Percentiles rank a stretch among this genome's conserved stretches.
Conservation (phyloP, 805 yeast genomes). For the Tetrapisispora iriomotensis region DNA sequence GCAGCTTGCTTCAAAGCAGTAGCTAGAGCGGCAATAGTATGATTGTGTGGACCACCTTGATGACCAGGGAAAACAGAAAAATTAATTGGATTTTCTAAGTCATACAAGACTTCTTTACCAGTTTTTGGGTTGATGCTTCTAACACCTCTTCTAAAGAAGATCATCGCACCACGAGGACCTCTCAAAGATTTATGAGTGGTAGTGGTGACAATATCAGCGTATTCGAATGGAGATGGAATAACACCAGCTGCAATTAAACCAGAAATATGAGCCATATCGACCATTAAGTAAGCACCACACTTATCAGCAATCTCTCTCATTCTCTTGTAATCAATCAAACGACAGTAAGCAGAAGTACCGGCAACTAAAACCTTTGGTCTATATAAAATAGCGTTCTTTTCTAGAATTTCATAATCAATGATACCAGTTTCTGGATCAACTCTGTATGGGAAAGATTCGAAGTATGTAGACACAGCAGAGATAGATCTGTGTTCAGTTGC, state of each 20-base stretch:
- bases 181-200: slow-evolving; percentile 97
- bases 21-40: slow-evolving; percentile 96
- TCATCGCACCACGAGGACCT: slow-evolving; percentile 99
- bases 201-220: slow-evolving; percentile 95
- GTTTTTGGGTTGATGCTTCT: slow-evolving; percentile 78
- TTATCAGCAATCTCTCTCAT: slow-evolving; percentile 94
- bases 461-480: slow-evolving; percentile 90
- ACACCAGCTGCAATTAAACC: slow-evolving; percentile 95
- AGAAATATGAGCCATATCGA: slow-evolving; percentile 97
- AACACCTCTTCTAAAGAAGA: slow-evolving; percentile 93
- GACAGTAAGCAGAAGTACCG: slow-evolving; percentile 96
- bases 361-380: slow-evolving; percentile 96
- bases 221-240: slow-evolving; percentile 91
- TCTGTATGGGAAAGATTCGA: slow-evolving; percentile 98
- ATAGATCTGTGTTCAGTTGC: slow-evolving; percentile 90
- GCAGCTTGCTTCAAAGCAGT: slow-evolving; percentile 92
- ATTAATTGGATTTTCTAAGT: slow-evolving; percentile 89
- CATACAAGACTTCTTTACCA: slow-evolving; percentile 85
- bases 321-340: slow-evolving; percentile 91
- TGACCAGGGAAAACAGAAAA: slow-evolving; percentile 99
- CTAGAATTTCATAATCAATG: slow-evolving; percentile 92
- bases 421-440: slow-evolving; percentile 85
- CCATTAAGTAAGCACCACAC: slow-evolving; percentile 92
- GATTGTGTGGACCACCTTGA: slow-evolving; percentile 99
- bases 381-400: slow-evolving; percentile 78